phyloP scores from a whole-genome alignment of 2,329 filamentous ascomycete species.

The Ophiostoma pallidulum region DNA sequence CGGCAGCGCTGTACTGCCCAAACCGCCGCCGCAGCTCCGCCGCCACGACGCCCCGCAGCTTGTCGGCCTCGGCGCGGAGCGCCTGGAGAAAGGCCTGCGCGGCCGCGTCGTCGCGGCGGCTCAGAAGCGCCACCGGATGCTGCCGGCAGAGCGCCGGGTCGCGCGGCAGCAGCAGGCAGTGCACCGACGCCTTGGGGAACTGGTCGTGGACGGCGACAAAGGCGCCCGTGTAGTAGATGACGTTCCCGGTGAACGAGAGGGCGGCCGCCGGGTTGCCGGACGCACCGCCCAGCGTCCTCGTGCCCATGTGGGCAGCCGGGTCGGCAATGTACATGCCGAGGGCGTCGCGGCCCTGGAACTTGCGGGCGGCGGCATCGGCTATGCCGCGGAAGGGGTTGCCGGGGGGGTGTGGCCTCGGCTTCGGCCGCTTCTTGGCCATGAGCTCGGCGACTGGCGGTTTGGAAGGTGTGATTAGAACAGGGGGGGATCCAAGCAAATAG shows the following conservation, averaged over 20 bases:
- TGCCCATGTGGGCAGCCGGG: slow-evolving; percentile 49
- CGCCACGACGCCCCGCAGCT: slow-evolving; percentile 57
- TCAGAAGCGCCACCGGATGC: slow-evolving; percentile 63
- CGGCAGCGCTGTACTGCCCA: slow-evolving; percentile 52
- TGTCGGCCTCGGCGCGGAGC: slow-evolving; percentile 51
- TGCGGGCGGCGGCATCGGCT: slow-evolving; percentile 1
- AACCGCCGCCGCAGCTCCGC: slow-evolving; percentile 64
- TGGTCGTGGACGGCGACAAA: slow-evolving; percentile 73
- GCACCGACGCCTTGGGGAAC: slow-evolving; percentile 77
- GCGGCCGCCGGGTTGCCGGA: neutral
- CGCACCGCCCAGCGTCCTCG: neutral
- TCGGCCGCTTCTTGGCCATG: slow-evolving; percentile 39
- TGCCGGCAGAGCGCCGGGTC: slow-evolving; percentile 47
- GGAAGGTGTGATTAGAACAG: neutral
- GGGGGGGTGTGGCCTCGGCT: slow-evolving; percentile 20
- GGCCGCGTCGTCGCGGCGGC: slow-evolving; percentile 37
- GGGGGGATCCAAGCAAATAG: no score
- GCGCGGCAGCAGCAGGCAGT: slow-evolving; percentile 81
- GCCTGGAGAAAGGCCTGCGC: slow-evolving; percentile 54
- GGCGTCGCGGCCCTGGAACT: slow-evolving; percentile 43
- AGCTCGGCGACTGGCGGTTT: slow-evolving; percentile 40
- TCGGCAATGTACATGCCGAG: slow-evolving; percentile 57
- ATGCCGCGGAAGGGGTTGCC: slow-evolving; percentile 13
- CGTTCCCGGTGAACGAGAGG: slow-evolving; percentile 27
- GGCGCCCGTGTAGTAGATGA: slow-evolving; percentile 57